These are phyloP conservation scores for Fusarium sarcochroum DNA, from an alignment of 2,329 filamentous ascomycete genomes.

Conservation along the genomic window DNA sequence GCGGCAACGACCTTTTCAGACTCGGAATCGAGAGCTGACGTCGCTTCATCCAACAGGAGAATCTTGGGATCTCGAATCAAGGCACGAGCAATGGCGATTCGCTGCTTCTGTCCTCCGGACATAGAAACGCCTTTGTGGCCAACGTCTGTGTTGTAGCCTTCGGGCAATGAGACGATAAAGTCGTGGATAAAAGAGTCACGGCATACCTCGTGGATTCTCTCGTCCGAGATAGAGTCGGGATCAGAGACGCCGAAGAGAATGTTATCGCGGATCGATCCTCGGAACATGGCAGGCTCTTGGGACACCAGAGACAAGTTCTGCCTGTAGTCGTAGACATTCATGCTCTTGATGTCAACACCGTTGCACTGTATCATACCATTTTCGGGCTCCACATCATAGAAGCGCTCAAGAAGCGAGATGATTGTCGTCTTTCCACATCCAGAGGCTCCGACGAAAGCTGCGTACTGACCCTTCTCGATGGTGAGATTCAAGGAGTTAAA, in stretches of 20 bases:
- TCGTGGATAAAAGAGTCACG: constrained; percentile 77
- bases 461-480: constrained; percentile 78
- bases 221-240: constrained; percentile 65
- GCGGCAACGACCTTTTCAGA: constrained; percentile 72
- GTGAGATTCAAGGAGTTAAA: constrained; percentile 73
- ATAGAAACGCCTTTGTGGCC: constrained; percentile 76
- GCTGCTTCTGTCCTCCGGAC: constrained; percentile 79
- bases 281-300: constrained; percentile 81
- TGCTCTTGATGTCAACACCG: constrained; percentile 67
- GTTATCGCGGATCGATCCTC: constrained; percentile 79
- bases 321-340: constrained; percentile 75
- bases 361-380: constrained; percentile 75
- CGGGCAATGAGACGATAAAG: constrained; percentile 76
- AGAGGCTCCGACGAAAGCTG: constrained; percentile 77
- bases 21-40: constrained; percentile 73
- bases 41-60: constrained; percentile 80
- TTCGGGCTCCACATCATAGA: constrained; percentile 72
- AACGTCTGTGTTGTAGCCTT: constrained; percentile 77
- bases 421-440: constrained; percentile 82
- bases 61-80: constrained; percentile 74
- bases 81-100: constrained; percentile 77
- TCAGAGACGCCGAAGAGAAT: constrained; percentile 73
- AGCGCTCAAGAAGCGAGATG: constrained; percentile 74
- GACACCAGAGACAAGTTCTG: constrained; percentile 77
- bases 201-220: constrained; percentile 67